Conservation (phyloP, 78 protist genomes). For the Planoprotostelium fungivorum region DNA sequence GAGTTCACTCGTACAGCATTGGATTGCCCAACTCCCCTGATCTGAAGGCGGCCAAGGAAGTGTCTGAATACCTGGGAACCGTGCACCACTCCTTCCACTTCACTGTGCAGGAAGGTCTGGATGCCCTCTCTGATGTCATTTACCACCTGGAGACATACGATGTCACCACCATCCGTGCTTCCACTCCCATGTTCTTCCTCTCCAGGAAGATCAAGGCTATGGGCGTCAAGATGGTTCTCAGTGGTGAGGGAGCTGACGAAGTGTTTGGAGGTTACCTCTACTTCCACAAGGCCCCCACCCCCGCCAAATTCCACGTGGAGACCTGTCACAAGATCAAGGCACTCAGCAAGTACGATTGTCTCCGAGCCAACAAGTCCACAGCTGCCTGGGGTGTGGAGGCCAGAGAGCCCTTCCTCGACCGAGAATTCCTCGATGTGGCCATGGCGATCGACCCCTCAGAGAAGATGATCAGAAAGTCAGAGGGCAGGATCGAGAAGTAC, state of each 20-base stretch:
- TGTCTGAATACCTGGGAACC: slow-evolving; percentile 72
- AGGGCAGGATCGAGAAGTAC: slow-evolving; percentile 75
- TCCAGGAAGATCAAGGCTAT: slow-evolving; percentile 76
- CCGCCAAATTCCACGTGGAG: slow-evolving; percentile 76
- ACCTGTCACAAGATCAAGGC: slow-evolving; percentile 49
- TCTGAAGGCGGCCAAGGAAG: slow-evolving; percentile 75
- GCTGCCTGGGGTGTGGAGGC: slow-evolving; percentile 89
- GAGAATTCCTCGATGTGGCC: slow-evolving; percentile 57
- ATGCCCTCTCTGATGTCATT: slow-evolving; percentile 79
- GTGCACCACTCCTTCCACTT: slow-evolving; percentile 70
- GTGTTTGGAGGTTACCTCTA: slow-evolving; percentile 68
- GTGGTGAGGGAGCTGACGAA: slow-evolving; percentile 80
- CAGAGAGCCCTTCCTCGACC: slow-evolving; percentile 74
- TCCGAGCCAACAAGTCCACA: slow-evolving; percentile 83
- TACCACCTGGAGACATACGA: slow-evolving; percentile 84
- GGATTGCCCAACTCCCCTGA: slow-evolving; percentile 83
- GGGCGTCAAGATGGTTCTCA: slow-evolving; percentile 87
- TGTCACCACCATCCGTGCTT: slow-evolving; percentile 85
- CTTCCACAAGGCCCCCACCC: slow-evolving; percentile 84
- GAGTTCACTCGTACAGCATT: slow-evolving; percentile 77
- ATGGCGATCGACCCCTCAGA: slow-evolving; percentile 72
- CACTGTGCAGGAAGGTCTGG: slow-evolving; percentile 81
- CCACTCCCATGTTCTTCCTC: slow-evolving; percentile 85
- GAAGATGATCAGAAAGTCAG: slow-evolving; percentile 52
- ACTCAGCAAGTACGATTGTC: slow-evolving; percentile 71